A percentile compares a stretch with the other conserved stretches of the same genome.
These are phyloP conservation scores for Dicorynia guianensis DNA, from an alignment of 306 rosid species.

Conservation along the genomic window DNA sequence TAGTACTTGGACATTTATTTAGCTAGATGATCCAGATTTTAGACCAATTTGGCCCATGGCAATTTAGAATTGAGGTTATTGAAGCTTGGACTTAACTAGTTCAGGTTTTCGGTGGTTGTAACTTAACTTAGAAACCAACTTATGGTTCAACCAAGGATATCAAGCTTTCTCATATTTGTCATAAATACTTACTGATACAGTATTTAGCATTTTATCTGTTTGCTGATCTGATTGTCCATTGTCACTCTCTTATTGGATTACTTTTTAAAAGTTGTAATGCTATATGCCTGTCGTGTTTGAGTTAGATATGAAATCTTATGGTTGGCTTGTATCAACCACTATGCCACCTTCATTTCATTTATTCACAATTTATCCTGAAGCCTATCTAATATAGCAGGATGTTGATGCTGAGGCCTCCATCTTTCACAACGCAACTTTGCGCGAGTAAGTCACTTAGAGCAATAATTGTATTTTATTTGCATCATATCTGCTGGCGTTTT, in stretches of 20 bases:
- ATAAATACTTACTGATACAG: constrained; percentile 16
- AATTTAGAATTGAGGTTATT: not conserved
- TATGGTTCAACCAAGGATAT: constrained; percentile 10
- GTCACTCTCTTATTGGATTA: constrained; percentile 9
- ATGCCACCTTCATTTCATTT: constrained; percentile 20
- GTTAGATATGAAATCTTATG: constrained; percentile 35
- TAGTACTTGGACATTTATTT: constrained; percentile 30
- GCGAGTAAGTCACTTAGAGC: constrained; percentile 72
- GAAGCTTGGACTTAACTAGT: constrained; percentile 31
- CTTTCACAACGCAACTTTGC: constrained; percentile 89
- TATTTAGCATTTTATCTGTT: not conserved
- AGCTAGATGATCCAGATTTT: constrained; percentile 14
- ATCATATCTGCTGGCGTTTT: constrained; percentile 39
- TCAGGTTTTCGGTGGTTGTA: constrained; percentile 28
- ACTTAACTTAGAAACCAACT: constrained; percentile 18
- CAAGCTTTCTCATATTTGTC: constrained; percentile 2
- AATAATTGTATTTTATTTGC: constrained; percentile 28
- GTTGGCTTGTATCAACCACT: constrained; percentile 25
- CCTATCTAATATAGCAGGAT: constrained; percentile 59
- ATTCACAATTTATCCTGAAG: constrained; percentile 25
- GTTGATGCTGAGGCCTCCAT: constrained; percentile 91
- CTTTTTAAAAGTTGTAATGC: constrained; percentile 12
- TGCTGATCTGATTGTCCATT: constrained; percentile 22
- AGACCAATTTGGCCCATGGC: too few species aligned
- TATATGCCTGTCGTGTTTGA: constrained; percentile 34